Conservation (phyloP, 768 basidiomycete genomes). For the Suillus subaureus region DNA sequence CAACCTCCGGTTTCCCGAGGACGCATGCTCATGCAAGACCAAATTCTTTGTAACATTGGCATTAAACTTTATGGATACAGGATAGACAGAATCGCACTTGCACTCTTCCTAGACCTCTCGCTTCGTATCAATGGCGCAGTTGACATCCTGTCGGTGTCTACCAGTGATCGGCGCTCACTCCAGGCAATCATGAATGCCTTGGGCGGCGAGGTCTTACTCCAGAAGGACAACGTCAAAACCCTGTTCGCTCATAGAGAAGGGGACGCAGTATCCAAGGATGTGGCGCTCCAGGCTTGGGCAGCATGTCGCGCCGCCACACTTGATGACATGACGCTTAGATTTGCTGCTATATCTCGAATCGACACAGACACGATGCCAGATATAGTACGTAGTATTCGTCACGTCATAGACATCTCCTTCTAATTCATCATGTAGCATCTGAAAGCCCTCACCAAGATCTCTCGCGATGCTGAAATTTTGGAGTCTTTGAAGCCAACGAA, state of each 20-base stretch:
- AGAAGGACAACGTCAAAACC: constrained; percentile 26
- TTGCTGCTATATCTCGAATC: constrained; percentile 22
- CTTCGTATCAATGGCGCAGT: constrained; percentile 38
- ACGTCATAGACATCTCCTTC: background rate
- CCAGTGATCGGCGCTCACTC: constrained; percentile 32
- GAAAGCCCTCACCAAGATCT: constrained; percentile 46
- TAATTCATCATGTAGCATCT: constrained; percentile 38
- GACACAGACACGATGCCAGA: constrained; percentile 29
- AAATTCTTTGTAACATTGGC: constrained; percentile 32
- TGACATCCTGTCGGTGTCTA: constrained; percentile 42
- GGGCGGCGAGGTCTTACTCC: constrained; percentile 37
- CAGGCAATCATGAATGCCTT: constrained; percentile 38
- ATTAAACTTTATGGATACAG: constrained; percentile 42
- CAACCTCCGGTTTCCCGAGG: constrained; percentile 3
- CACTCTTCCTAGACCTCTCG: constrained; percentile 42
- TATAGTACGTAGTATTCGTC: constrained; percentile 26
- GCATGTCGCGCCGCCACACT: constrained; percentile 40
- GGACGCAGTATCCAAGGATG: constrained; percentile 13
- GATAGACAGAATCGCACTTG: constrained; percentile 47
- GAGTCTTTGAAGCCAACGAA: constrained; percentile 48
- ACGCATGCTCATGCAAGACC: constrained; percentile 30
- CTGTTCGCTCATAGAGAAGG: constrained; percentile 36
- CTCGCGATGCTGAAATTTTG: constrained; percentile 46
- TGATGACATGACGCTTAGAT: constrained; percentile 19
- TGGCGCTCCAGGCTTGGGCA: constrained; percentile 48